Base-by-base conservation (phyloP, 2,329 filamentous ascomycete genomes). In the Colletotrichum sublineola region DNA sequence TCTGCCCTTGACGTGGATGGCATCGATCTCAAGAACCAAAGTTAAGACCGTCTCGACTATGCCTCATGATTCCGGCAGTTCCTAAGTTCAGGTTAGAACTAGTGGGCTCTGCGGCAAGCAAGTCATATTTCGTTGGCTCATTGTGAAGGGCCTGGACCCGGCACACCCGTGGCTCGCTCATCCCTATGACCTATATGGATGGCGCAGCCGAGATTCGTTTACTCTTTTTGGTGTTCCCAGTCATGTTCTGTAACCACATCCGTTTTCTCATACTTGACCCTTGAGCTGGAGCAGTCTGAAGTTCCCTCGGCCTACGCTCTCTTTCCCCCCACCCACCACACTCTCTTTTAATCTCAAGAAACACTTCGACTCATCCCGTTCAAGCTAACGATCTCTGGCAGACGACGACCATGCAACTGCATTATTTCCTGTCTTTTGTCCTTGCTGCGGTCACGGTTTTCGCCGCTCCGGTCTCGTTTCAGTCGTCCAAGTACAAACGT, bases 1-100 rank as follows among this genome's bases (percentile, higher is more conserved):
- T 36, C 29, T 48, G 31, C 52, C 36, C 42, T 57, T 29, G 31
- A 3, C 6, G 29, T n/a, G 20, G 15, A 46, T 8, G 29, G 58
- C 50, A 29, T 29, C 58, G 24, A 48, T 48, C 38, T 48, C 69
- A 2, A 15, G 5, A 69, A 46, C 61, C 48, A 58, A 40, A 52
- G 50, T 61, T 48, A 29, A 56, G 55, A 29, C 66, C 66, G 66
- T 72, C 66, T 69, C 69, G 69, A 72, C 69, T 72, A 33, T 72
- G 69, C 69, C 55, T 69, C 69, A 69, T 61, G 55, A 64, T 36
- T 36, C 44, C 66, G 48, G 40, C 60, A 20, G n/a, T 60, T 11
- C 55, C 55, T 61, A 14, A 50, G 15, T 53, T 64, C 60, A 44
- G 66, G 60, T 52, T 42, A 36, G 58, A n/a, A 12, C 44, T 9